phyloP scores from a whole-genome alignment of 2,329 filamentous ascomycete genomes.

The Xylariaceae sp. region DNA sequence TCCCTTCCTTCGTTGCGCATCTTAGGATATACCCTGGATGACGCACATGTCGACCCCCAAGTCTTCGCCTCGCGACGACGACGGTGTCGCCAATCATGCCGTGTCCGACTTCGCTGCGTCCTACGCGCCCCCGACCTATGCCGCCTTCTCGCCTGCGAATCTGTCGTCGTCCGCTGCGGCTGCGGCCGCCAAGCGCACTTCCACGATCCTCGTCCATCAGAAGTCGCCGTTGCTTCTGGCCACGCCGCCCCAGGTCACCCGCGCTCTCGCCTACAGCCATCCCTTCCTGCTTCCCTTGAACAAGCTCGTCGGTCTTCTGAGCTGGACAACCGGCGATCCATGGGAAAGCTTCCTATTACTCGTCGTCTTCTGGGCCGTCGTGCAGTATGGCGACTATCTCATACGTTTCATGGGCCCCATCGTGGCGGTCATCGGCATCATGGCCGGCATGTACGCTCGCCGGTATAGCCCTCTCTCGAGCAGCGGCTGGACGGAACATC shows the following conservation, averaged over 20 bases:
- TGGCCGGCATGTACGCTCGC: constrained; percentile 86
- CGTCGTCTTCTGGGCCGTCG: constrained; percentile 75
- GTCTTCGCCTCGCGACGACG: constrained; percentile 35
- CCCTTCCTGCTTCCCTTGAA: constrained; percentile 89
- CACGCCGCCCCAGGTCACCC: constrained; percentile 89
- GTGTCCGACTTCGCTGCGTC: constrained; percentile 24
- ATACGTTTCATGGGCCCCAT: constrained; percentile 78
- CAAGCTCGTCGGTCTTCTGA: constrained; percentile 75
- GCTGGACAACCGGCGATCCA: constrained; percentile 88
- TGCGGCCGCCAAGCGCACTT: constrained; percentile 64
- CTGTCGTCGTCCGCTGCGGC: constrained; percentile 59
- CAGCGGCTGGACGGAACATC: constrained; percentile 60
- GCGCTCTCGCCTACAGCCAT: constrained; percentile 91
- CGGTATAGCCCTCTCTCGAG: constrained; percentile 87
- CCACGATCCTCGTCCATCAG: constrained; percentile 91
- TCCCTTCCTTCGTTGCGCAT: constrained; percentile 11
- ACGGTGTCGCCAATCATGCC: constrained; percentile 32
- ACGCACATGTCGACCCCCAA: constrained; percentile 47
- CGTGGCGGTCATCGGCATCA: constrained; percentile 71
- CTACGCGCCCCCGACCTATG: constrained; percentile 64
- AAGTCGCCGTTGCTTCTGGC: constrained; percentile 90
- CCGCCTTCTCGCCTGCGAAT: constrained; percentile 82
- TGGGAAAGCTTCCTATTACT: constrained; percentile 97
- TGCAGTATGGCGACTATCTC: constrained; percentile 81
- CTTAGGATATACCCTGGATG: constrained; percentile 48